These are phyloP conservation scores for Saccharomycopsis phalli DNA, from an alignment of 1,139 yeast genomes.

Conservation along the genomic window DNA sequence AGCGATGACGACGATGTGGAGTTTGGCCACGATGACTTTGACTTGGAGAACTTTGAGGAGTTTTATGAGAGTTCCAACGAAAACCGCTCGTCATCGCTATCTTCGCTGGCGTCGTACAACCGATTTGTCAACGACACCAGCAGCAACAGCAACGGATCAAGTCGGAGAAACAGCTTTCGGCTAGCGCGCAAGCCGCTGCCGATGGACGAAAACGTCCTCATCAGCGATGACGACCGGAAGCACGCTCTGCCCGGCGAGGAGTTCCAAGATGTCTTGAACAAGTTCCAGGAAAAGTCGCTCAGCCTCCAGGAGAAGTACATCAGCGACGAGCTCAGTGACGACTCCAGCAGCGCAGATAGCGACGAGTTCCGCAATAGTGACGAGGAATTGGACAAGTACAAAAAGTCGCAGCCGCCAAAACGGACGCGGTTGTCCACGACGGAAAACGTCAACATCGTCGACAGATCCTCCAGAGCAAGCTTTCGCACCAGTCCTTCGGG, in stretches of 20 bases:
- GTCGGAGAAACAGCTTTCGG: not conserved
- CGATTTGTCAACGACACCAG: not conserved
- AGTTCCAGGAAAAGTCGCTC: constrained; percentile 2
- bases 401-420: not conserved
- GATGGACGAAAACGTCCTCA: not conserved
- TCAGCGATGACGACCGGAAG: not conserved
- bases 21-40: constrained; percentile 4
- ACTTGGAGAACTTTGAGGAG: constrained; percentile 7
- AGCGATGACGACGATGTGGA: constrained; percentile 11
- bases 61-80: constrained; percentile 3
- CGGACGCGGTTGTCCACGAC: constrained; percentile 12
- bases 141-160: not conserved
- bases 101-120: not conserved
- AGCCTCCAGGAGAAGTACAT: not conserved
- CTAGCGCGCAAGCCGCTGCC: not conserved
- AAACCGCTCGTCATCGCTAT: constrained; percentile 4
- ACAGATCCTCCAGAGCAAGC: not conserved
- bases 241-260: not conserved
- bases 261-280: not conserved
- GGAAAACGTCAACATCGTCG: constrained; percentile 5
- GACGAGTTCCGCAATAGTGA: constrained; percentile 10
- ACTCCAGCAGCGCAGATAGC: not conserved
- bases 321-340: not conserved
- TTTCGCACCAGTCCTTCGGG: not conserved
- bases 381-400: constrained; percentile 6